Percentiles rank a stretch among this genome's conserved stretches.
These are phyloP conservation scores for Vitis hybrid DNA, from an alignment of 177 flowering plant species.

Conservation along the genomic window DNA sequence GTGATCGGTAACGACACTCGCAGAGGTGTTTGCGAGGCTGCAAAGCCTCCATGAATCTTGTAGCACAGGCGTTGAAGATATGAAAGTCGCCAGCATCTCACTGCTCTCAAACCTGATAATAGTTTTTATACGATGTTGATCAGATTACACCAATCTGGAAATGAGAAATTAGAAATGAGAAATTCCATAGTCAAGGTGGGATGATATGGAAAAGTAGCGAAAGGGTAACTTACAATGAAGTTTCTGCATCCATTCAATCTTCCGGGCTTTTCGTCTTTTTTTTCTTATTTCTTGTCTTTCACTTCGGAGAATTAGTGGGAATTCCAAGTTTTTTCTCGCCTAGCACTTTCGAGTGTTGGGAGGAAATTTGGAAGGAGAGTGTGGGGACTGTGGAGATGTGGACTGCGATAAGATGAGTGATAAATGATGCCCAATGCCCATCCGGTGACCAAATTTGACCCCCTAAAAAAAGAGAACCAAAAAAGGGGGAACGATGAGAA, in stretches of 20 bases:
- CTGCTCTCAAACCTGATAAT: constrained; percentile 64
- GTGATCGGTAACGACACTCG: constrained; percentile 26
- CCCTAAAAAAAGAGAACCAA: too few relatives aligned
- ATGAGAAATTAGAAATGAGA: not conserved
- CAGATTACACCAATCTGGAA: not conserved
- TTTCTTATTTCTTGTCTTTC: not conserved
- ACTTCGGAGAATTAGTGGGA: too few relatives aligned
- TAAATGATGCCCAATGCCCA: too few relatives aligned
- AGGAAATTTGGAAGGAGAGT: too few relatives aligned
- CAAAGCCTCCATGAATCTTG: constrained; percentile 59
- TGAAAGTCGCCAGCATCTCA: constrained; percentile 54
- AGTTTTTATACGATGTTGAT: not conserved
- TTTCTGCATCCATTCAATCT: constrained; percentile 31
- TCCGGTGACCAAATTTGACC: too few relatives aligned
- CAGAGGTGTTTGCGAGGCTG: constrained; percentile 37
- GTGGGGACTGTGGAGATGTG: too few relatives aligned
- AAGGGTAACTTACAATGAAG: constrained; percentile 37
- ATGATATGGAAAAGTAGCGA: not conserved
- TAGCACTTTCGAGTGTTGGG: too few relatives aligned
- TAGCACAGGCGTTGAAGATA: constrained; percentile 63
- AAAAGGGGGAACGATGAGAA: too few relatives aligned
- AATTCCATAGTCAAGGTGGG: not conserved
- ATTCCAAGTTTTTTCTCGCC: too few relatives aligned
- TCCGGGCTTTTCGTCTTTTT: not conserved
- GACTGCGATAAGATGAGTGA: too few relatives aligned